A percentile compares a stretch with the other conserved stretches of the same genome.
These are phyloP conservation scores for Pyricularia sp. DNA, from an alignment of 2,329 filamentous ascomycete species.

Conservation along the genomic window DNA sequence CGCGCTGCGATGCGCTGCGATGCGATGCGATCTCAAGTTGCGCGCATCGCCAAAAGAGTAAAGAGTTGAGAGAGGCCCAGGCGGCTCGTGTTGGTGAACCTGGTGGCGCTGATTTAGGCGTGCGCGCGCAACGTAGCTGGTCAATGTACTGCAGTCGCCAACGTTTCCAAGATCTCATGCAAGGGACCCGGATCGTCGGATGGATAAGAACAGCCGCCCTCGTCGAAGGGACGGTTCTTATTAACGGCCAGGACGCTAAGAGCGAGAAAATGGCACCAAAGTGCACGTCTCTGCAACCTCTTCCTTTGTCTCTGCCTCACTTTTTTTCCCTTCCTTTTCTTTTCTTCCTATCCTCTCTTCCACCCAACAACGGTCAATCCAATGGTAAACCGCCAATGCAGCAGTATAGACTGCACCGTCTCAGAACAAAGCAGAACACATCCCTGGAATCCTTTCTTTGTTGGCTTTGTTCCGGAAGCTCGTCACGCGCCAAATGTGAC, in stretches of 20 bases:
- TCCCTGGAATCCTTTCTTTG: neutral
- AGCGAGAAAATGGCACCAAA: too few relatives aligned
- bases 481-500: neutral
- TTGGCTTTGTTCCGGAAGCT: neutral
- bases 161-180: neutral
- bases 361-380: neutral
- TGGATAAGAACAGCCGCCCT: neutral
- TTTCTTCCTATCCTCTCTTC: neutral
- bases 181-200: neutral
- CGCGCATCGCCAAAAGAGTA: neutral
- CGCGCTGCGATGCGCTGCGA: neutral
- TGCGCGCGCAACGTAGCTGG: neutral
- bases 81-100: neutral
- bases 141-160: neutral
- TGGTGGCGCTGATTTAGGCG: neutral
- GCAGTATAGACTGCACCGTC: neutral
- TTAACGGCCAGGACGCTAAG: neutral
- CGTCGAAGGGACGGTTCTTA: neutral
- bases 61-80: neutral
- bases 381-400: neutral
- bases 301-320: neutral
- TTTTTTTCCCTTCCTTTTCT: too few relatives aligned
- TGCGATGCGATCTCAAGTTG: neutral
- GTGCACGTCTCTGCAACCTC: neutral
- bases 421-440: neutral